Conservation (phyloP, 495 filamentous ascomycete species). For the Lepidopterella palustris region DNA sequence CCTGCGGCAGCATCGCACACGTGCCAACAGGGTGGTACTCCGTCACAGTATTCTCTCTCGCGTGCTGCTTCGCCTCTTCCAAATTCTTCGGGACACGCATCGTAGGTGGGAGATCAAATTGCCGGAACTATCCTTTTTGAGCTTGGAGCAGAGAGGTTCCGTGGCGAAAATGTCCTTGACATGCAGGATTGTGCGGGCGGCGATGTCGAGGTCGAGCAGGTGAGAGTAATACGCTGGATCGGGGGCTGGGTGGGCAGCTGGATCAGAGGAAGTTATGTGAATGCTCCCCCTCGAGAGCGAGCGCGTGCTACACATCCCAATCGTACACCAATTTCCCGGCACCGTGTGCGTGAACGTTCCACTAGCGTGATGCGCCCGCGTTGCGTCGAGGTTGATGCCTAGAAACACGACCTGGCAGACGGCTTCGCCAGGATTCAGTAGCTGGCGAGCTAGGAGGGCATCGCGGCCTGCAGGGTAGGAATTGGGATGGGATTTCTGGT, state of each 20-base stretch:
- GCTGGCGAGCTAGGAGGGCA: conserved; percentile 4
- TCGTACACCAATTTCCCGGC: conserved; percentile 15
- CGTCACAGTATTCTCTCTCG: conserved; percentile 11
- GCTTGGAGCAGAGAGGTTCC: conserved; percentile 11
- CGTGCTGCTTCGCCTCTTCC: conserved; percentile 19
- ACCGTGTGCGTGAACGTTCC: conserved; percentile 11
- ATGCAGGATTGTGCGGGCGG: conserved; percentile 14
- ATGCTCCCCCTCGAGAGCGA: conserved; percentile 20
- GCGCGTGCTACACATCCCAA: conserved; percentile 11
- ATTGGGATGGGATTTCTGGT: conserved; percentile 10
- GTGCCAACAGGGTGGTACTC: conserved; percentile 26
- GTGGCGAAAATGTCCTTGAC: not conserved
- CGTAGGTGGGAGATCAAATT: conserved; percentile 2
- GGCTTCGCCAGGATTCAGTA: conserved; percentile 18
- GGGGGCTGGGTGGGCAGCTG: conserved; percentile 15
- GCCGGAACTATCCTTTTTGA: conserved; percentile 10
- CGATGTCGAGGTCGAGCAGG: conserved; percentile 22
- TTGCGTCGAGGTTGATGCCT: conserved; percentile 4
- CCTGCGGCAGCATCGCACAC: conserved; percentile 19
- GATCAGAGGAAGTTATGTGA: conserved; percentile 19
- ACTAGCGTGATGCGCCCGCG: not conserved
- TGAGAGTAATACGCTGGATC: conserved; percentile 21
- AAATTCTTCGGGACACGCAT: conserved; percentile 14
- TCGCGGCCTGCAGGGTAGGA: conserved; percentile 15
- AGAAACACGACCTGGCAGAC: conserved; percentile 9